These are phyloP conservation scores for Sphagnum fallax DNA, from an alignment of 228 moss, liverwort and hornwort genomes.

Conservation along the genomic window DNA sequence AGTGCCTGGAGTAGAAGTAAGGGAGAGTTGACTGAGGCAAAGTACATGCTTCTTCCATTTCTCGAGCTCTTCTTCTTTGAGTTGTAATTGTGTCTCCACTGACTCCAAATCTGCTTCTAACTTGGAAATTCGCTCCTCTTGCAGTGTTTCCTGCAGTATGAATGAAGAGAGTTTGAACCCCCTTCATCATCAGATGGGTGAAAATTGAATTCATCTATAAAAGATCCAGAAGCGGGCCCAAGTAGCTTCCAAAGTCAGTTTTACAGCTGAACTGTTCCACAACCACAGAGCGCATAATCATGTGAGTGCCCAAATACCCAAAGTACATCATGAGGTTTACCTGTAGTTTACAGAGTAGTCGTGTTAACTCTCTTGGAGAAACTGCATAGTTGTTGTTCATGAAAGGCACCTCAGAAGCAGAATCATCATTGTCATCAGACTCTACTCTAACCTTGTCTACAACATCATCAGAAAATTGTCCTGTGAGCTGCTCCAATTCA, in stretches of 20 bases:
- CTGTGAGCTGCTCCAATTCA: slow-evolving; percentile 84
- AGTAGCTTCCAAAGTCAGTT: no score
- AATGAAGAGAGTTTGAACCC: no score
- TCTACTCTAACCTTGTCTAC: slow-evolving; percentile 31
- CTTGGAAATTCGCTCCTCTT: slow-evolving; percentile 35
- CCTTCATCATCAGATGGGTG: no score
- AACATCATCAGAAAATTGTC: slow-evolving; percentile 21
- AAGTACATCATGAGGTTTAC: slow-evolving; percentile 3
- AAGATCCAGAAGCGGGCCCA: no score
- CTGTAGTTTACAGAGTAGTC: slow-evolving; percentile 47
- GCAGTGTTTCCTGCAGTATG: slow-evolving; percentile 9
- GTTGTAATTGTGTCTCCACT: slow-evolving; percentile 28
- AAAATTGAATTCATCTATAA: no score
- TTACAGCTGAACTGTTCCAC: no score
- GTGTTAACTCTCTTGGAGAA: slow-evolving; percentile 44
- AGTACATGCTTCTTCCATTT: slow-evolving; percentile 46
- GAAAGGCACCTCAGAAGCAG: slow-evolving; percentile 33
- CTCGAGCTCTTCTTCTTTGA: slow-evolving; percentile 49
- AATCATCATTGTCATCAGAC: slow-evolving; percentile 26
- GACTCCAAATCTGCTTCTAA: slow-evolving; percentile 49
- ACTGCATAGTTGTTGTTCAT: slow-evolving; percentile 48
- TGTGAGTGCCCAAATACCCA: no score
- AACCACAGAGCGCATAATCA: no score
- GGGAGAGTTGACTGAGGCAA: slow-evolving; percentile 22
- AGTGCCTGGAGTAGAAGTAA: slow-evolving; percentile 20